Conservation (phyloP, 2,329 filamentous ascomycete species). For the Hortaea sp. region DNA sequence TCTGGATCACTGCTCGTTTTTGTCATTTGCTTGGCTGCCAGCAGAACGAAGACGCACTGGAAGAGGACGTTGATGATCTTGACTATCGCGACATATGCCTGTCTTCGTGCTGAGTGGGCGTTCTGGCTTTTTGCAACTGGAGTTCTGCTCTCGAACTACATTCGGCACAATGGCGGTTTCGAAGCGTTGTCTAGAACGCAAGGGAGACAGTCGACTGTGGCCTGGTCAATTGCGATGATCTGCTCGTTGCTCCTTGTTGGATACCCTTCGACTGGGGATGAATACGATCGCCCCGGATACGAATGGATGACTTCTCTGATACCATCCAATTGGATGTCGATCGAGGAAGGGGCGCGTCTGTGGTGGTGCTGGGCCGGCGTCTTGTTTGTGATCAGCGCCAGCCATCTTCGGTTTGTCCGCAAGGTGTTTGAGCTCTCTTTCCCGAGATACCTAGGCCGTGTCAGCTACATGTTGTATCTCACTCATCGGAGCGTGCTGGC, state of each 20-base stretch:
- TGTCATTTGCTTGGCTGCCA: slow-evolving; percentile 5
- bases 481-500: slow-evolving; percentile 4
- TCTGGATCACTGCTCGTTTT: slow-evolving; percentile 9
- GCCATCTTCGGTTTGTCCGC: slow-evolving; percentile 6
- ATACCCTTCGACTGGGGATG: neutral
- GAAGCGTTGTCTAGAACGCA: slow-evolving; percentile 1
- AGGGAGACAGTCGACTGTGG: neutral
- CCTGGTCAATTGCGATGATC: neutral
- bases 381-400: slow-evolving; percentile 8
- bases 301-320: slow-evolving; percentile 5
- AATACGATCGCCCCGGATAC: slow-evolving; percentile 8
- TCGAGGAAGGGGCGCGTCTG: slow-evolving; percentile 1
- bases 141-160: slow-evolving; percentile 10
- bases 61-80: slow-evolving; percentile 3
- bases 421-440: slow-evolving; percentile 7
- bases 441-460: slow-evolving; percentile 9
- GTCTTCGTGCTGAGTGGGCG: slow-evolving; percentile 8
- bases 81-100: slow-evolving; percentile 4
- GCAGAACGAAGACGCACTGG: slow-evolving; percentile 3
- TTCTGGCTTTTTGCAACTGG: slow-evolving; percentile 11
- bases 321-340: neutral
- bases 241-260: neutral
- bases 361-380: slow-evolving; percentile 14
- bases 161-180: slow-evolving; percentile 10
- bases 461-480: slow-evolving; percentile 16